These are phyloP conservation scores for Sutorius australiensis DNA, from an alignment of 768 basidiomycete genomes.

Conservation along the genomic window DNA sequence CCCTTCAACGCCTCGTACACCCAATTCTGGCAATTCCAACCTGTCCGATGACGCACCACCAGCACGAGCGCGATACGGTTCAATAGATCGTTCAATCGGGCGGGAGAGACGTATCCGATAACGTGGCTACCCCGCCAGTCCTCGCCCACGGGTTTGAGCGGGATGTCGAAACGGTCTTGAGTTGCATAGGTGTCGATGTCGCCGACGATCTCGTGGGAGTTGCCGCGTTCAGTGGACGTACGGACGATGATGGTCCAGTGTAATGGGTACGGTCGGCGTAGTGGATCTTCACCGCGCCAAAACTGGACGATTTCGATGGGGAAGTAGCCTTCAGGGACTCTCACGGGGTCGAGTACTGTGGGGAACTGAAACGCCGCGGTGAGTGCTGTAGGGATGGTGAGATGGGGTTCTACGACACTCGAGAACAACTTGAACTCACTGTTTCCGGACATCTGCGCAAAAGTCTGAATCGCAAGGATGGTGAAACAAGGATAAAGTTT, in stretches of 20 bases:
- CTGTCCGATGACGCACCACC: constrained; percentile 11
- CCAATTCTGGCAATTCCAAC: constrained; percentile 30
- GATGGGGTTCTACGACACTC: neutral
- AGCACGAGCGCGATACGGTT: constrained; percentile 19
- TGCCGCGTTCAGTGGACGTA: constrained; percentile 17
- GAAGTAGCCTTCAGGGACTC: constrained; percentile 13
- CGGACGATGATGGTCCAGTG: constrained; percentile 30
- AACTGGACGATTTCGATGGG: constrained; percentile 28
- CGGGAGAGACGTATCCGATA: constrained; percentile 21
- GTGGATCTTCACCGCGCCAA: constrained; percentile 25
- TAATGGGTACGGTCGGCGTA: constrained; percentile 14
- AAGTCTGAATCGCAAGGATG: neutral
- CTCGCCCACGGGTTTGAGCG: constrained; percentile 1
- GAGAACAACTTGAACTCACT: neutral
- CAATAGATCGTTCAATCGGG: constrained; percentile 12
- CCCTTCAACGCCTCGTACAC: constrained; percentile 22
- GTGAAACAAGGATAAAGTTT: neutral
- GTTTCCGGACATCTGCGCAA: neutral
- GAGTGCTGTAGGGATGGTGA: neutral
- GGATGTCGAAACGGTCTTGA: constrained; percentile 14
- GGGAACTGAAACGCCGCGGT: neutral
- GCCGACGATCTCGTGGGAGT: constrained; percentile 28
- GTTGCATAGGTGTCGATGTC: constrained; percentile 22
- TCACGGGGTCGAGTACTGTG: constrained; percentile 13
- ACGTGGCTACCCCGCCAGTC: constrained; percentile 27